Percentiles rank a stretch among this genome's conserved stretches.
phyloP scores from a whole-genome alignment of 2,329 filamentous ascomycete genomes.

The Pestalotiopsis sp. region DNA sequence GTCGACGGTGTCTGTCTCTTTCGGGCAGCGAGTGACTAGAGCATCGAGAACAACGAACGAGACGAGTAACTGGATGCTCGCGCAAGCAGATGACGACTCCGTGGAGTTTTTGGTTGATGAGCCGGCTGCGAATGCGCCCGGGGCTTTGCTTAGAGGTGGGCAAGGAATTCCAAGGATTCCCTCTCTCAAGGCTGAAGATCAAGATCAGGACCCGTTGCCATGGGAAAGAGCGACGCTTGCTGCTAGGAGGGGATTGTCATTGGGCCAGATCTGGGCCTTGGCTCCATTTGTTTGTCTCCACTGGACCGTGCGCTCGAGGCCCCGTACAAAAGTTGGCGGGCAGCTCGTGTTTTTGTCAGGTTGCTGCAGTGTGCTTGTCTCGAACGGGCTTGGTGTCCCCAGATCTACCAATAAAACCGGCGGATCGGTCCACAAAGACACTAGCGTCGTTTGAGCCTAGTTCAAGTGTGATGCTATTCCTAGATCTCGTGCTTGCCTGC shows the following conservation, averaged over 20 bases:
- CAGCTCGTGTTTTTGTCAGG: not conserved
- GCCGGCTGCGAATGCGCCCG: not conserved
- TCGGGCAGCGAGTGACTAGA: conserved; percentile 4
- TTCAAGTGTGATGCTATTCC: not conserved
- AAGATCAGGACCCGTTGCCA: conserved; percentile 7
- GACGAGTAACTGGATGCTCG: not conserved
- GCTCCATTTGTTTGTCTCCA: not conserved
- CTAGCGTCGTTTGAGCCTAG: not conserved
- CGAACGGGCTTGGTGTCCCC: not conserved
- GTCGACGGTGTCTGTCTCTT: not conserved
- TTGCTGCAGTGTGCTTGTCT: not conserved
- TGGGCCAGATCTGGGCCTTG: not conserved
- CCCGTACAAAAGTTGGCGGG: not conserved
- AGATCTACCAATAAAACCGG: not conserved
- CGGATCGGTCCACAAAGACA: not conserved
- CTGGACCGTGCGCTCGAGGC: not conserved
- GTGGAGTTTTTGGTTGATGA: not conserved
- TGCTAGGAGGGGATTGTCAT: not conserved
- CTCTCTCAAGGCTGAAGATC: not conserved
- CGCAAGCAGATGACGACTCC: not conserved
- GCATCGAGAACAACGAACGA: not conserved
- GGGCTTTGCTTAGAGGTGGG: not conserved
- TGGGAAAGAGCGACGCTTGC: conserved; percentile 4
- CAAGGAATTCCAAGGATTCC: not conserved
- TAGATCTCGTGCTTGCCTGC: not conserved